These are phyloP conservation scores for Choiromyces venosus DNA, from an alignment of 495 filamentous ascomycete genomes.

Conservation along the genomic window DNA sequence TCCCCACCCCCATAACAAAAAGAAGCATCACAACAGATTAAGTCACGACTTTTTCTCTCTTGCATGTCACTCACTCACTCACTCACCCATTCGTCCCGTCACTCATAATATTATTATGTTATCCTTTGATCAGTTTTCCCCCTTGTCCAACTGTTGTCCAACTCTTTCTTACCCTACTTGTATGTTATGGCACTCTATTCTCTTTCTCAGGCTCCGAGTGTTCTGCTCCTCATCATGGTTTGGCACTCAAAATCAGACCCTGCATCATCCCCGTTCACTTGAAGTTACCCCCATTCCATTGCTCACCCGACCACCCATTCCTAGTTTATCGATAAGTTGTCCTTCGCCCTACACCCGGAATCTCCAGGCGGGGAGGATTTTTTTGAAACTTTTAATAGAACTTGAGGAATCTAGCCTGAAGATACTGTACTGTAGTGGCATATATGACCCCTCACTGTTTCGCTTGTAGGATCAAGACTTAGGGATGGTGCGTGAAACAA, in stretches of 20 bases:
- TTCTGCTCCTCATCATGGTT: not conserved
- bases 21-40: not conserved
- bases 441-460: not conserved
- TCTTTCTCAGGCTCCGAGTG: conserved; percentile 1
- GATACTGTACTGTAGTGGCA: not conserved
- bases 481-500: not conserved
- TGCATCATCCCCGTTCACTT: not conserved
- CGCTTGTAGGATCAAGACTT: not conserved
- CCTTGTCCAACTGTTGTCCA: not conserved
- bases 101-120: not conserved
- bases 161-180: not conserved
- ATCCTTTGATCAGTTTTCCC: not conserved
- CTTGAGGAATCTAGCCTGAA: not conserved
- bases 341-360: not conserved
- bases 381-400: not conserved
- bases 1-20: no score
- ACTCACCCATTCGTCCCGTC: not conserved
- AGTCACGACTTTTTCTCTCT: not conserved
- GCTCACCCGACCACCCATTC: not conserved
- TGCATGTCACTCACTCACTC: not conserved
- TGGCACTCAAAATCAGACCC: not conserved
- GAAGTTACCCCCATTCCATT: not conserved
- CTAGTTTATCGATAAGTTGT: not conserved
- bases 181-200: not conserved
- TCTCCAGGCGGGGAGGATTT: not conserved